Conservation (phyloP, 2,329 filamentous ascomycete genomes). For the Xylariaceae sp. region DNA sequence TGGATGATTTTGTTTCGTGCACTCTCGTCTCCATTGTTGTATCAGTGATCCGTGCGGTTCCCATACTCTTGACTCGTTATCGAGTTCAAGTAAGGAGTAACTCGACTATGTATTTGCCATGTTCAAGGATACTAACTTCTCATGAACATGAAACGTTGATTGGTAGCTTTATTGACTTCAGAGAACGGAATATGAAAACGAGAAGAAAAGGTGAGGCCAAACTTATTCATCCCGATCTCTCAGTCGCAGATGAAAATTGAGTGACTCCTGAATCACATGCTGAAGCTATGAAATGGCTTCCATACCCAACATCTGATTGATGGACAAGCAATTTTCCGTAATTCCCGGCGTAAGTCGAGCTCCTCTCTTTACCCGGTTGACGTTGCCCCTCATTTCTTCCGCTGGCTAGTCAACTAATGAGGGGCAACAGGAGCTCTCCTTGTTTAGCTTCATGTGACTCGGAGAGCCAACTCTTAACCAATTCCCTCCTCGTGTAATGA, state of each 20-base stretch:
- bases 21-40: no score
- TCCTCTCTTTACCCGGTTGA: slow-evolving; percentile 11
- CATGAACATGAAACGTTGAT: no score
- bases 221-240: no score
- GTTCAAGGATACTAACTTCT: no score
- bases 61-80: no score
- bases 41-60: no score
- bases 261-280: neutral
- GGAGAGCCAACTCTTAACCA: neutral
- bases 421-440: slow-evolving; percentile 17
- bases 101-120: no score
- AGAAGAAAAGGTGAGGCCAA: no score
- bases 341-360: neutral
- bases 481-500: neutral
- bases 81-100: no score
- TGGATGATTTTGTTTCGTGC: no score
- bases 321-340: slow-evolving; percentile 19
- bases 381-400: slow-evolving; percentile 37
- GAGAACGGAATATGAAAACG: no score
- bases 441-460: slow-evolving; percentile 5
- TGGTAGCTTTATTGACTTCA: no score
- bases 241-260: neutral
- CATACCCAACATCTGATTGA: slow-evolving; percentile 12
- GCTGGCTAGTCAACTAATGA: slow-evolving; percentile 26
- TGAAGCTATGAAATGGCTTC: neutral